phyloP scores from a whole-genome alignment of 1,284 basidiomycete genomes.

The Rhodofomes roseus region DNA sequence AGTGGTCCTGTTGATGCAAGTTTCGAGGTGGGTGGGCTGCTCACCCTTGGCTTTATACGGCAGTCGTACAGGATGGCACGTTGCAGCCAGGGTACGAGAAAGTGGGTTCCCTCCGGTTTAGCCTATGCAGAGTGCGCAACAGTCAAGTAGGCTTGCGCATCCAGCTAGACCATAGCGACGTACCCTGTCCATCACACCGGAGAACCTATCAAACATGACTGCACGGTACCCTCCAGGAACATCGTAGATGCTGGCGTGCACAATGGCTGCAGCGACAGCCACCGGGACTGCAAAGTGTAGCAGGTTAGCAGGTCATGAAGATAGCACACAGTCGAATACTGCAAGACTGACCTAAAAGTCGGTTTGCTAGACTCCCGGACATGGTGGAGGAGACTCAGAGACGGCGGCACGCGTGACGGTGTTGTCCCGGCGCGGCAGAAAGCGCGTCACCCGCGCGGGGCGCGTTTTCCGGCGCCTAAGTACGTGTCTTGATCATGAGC shows the following conservation, averaged over 20 bases:
- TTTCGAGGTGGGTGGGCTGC: slow-evolving; percentile 20
- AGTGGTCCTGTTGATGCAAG: background rate
- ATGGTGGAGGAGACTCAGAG: slow-evolving; percentile 10
- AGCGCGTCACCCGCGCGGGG: slow-evolving; percentile 14
- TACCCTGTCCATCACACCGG: slow-evolving; percentile 83
- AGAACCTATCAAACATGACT: slow-evolving; percentile 98
- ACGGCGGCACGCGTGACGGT: slow-evolving; percentile 4
- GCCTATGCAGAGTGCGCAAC: slow-evolving; percentile 48
- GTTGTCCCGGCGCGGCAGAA: slow-evolving; percentile 3
- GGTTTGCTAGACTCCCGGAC: slow-evolving; percentile 36
- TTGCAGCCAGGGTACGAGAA: slow-evolving; percentile 94
- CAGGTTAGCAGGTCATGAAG: background rate
- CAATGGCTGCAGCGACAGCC: slow-evolving; percentile 60
- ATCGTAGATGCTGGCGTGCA: slow-evolving; percentile 87
- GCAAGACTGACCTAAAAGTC: slow-evolving; percentile 22
- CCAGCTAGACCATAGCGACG: too few species aligned
- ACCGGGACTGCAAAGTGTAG: slow-evolving; percentile 66
- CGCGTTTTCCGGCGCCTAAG: slow-evolving; percentile 1
- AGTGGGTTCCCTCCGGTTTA: slow-evolving; percentile 93
- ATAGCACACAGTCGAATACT: background rate
- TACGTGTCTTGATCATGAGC: too few species aligned
- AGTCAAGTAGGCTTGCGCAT: too few species aligned
- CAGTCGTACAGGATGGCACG: slow-evolving; percentile 97
- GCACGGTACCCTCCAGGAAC: slow-evolving; percentile 92
- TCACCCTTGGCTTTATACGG: slow-evolving; percentile 91